These are phyloP conservation scores for Mentha longifolia DNA, from an alignment of 257 asterid genomes.

Conservation along the genomic window DNA sequence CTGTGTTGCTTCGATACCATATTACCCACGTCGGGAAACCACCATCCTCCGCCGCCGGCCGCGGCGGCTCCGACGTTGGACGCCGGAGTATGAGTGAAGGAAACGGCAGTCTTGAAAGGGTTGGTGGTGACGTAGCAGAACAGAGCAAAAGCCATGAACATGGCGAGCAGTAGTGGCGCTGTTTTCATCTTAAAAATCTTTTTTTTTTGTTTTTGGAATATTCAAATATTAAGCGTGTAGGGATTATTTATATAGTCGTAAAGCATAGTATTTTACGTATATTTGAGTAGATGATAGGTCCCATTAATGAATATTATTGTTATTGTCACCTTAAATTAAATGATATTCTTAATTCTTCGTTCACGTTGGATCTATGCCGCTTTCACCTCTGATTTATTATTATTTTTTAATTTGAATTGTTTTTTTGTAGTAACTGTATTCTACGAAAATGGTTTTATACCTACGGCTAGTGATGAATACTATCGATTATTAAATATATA, in stretches of 20 bases:
- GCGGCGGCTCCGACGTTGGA: no score
- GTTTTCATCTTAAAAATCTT: slow-evolving; percentile 15
- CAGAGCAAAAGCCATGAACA: slow-evolving; percentile 28
- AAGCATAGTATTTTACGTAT: neutral
- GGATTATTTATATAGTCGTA: neutral
- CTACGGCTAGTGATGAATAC: neutral
- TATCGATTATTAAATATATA: neutral
- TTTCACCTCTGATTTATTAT: no score
- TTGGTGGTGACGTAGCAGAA: slow-evolving; percentile 10
- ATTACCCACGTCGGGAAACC: neutral
- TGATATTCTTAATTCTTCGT: no score
- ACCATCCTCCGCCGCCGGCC: neutral
- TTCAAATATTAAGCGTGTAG: neutral
- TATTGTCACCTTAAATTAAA: no score
- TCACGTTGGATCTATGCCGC: no score
- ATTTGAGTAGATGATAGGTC: no score
- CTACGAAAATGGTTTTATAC: neutral
- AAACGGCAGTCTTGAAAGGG: neutral
- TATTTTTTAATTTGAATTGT: no score
- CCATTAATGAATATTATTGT: no score
- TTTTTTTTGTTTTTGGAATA: neutral
- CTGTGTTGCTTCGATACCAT: slow-evolving; percentile 31
- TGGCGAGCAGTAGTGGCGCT: slow-evolving; percentile 5
- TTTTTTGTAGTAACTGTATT: neutral
- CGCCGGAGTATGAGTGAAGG: neutral